phyloP scores from a whole-genome alignment of 805 yeast genomes.

The Yamadazyma phyllophila region DNA sequence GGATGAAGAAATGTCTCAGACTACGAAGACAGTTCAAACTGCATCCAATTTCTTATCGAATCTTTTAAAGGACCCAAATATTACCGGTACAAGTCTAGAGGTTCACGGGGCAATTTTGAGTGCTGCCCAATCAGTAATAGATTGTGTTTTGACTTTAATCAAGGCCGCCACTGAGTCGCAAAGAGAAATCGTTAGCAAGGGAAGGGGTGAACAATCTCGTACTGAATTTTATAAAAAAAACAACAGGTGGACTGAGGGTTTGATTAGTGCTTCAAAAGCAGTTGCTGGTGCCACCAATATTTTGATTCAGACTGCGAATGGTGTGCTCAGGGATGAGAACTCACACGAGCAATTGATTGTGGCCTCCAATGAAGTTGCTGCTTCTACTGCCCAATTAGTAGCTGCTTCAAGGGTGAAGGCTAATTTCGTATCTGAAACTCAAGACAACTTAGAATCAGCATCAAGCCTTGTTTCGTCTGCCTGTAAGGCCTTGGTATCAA shows the following conservation, averaged over 20 bases:
- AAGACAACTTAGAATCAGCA: constrained; percentile 67
- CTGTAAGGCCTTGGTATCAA: constrained; percentile 66
- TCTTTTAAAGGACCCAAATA: constrained; percentile 51
- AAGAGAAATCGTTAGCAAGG: constrained; percentile 71
- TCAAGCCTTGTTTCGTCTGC: constrained; percentile 71
- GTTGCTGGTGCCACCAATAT: constrained; percentile 81
- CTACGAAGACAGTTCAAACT: constrained; percentile 64
- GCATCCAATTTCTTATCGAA: constrained; percentile 61
- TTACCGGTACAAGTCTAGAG: constrained; percentile 58
- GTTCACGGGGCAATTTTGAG: constrained; percentile 74
- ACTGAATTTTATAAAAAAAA: constrained; percentile 82
- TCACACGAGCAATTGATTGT: constrained; percentile 82
- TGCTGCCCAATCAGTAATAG: constrained; percentile 78
- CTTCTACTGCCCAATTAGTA: constrained; percentile 88
- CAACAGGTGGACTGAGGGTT: constrained; percentile 92
- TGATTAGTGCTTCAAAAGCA: constrained; percentile 83
- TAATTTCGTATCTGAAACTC: constrained; percentile 69
- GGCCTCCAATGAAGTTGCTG: constrained; percentile 88
- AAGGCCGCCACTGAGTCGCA: constrained; percentile 79
- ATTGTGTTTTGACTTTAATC: constrained; percentile 70
- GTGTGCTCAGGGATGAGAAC: constrained; percentile 61
- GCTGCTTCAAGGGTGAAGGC: constrained; percentile 90
- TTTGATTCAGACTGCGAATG: constrained; percentile 85
- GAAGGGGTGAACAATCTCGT: constrained; percentile 61
- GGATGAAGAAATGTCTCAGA: constrained; percentile 67